Evolutionary conservation across 495 filamentous ascomycete genomes (phyloP).

Genomic region (Evernia prunastri): DNA sequence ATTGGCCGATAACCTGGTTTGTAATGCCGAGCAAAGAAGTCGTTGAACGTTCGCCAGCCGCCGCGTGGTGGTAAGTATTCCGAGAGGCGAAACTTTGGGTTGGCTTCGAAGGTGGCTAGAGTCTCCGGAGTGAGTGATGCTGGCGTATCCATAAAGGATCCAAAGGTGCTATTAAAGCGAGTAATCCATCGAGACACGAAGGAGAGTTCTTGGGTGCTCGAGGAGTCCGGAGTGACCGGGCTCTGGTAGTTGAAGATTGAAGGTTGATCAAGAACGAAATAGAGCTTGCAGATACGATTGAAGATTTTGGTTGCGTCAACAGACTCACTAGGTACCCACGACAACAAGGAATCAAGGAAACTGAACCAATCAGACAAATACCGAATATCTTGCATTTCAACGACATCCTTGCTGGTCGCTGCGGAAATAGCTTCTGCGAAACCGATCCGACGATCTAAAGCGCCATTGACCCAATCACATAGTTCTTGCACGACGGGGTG

Average conservation of each 20-base stretch:
- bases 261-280: conserved; percentile 15
- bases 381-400: conserved; percentile 9
- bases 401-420: background rate
- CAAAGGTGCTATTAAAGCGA: conserved; percentile 12
- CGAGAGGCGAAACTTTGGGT: conserved; percentile 24
- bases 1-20: conserved; percentile 24
- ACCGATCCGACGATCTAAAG: background rate
- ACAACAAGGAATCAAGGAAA: conserved; percentile 2
- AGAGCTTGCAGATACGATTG: conserved; percentile 8
- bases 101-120: conserved; percentile 27
- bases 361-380: conserved; percentile 1
- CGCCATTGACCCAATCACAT: background rate
- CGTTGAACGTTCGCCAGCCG: conserved; percentile 28
- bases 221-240: conserved; percentile 7
- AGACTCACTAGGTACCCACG: conserved; percentile 8
- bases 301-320: conserved; percentile 5
- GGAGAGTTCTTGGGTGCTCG: conserved; percentile 1
- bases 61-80: conserved; percentile 26
- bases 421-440: conserved; percentile 6
- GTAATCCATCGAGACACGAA: conserved; percentile 2
- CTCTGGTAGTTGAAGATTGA: conserved; percentile 5
- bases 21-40: conserved; percentile 30
- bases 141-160: conserved; percentile 30
- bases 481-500: conserved; percentile 9
- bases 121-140: conserved; percentile 26